phyloP scores from a whole-genome alignment of 305 asterid genomes.

The Rubia occidens region DNA sequence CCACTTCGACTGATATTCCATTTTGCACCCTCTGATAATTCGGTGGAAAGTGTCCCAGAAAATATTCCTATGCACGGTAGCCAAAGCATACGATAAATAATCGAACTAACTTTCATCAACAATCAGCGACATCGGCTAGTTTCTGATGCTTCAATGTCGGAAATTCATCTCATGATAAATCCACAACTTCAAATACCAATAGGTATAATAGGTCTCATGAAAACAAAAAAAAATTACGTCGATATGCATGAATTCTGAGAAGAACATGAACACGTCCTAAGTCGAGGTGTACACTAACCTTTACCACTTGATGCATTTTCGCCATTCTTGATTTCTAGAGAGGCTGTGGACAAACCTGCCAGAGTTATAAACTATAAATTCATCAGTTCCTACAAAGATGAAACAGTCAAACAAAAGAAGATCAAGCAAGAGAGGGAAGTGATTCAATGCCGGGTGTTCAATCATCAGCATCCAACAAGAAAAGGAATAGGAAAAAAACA shows the following conservation, averaged over 20 bases:
- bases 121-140: background rate
- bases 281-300: constrained; percentile 34
- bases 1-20: constrained; percentile 92
- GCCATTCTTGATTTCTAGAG: constrained; percentile 61
- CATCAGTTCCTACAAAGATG: background rate
- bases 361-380: constrained; percentile 17
- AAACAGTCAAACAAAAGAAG: background rate
- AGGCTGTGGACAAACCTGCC: constrained; percentile 84
- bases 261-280: constrained; percentile 1
- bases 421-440: background rate
- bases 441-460: background rate
- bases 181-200: background rate
- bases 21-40: constrained; percentile 54
- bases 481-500: background rate
- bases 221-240: background rate
- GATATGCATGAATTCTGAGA: background rate
- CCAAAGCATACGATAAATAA: constrained; percentile 3
- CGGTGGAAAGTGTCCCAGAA: constrained; percentile 86
- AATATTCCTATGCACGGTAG: constrained; percentile 46
- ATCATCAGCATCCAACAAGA: background rate
- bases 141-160: background rate
- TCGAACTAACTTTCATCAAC: constrained; percentile 1
- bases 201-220: background rate
- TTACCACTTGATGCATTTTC: constrained; percentile 43
- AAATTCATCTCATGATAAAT: background rate